Evolutionary conservation across 345 rosid species (phyloP).

Genomic region (Gossypium bickii): DNA sequence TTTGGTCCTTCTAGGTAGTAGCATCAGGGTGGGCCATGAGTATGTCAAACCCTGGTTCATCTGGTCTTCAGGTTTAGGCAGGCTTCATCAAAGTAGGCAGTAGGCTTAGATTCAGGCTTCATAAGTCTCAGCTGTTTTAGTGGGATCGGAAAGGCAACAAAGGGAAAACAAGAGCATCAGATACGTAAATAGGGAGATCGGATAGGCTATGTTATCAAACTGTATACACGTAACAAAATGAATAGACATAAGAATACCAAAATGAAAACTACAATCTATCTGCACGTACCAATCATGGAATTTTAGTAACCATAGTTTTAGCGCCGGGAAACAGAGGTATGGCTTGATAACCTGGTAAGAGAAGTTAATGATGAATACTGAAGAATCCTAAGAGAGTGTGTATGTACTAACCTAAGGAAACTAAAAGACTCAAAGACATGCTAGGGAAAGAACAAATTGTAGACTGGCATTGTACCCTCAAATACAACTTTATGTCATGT

Average conservation of each 20-base stretch:
- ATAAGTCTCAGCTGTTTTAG: conserved; percentile 77
- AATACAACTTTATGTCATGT: conserved; percentile 9
- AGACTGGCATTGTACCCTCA: not conserved
- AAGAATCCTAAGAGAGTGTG: conserved; percentile 18
- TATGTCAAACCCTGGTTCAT: conserved; percentile 68
- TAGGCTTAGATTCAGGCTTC: conserved; percentile 93
- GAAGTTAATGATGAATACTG: conserved; percentile 39
- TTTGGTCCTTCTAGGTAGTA: conserved; percentile 66
- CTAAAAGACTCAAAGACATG: conserved; percentile 5
- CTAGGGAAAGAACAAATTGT: not conserved
- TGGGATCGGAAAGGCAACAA: conserved; percentile 73
- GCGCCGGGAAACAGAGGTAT: conserved; percentile 70
- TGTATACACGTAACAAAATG: conserved; percentile 19
- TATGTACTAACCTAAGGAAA: not conserved
- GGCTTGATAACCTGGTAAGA: conserved; percentile 83
- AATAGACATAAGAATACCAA: conserved; percentile 14
- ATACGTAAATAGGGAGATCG: conserved; percentile 54
- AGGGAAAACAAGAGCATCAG: conserved; percentile 73
- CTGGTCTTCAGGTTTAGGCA: conserved; percentile 89
- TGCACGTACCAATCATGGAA: conserved; percentile 39
- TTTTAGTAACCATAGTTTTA: conserved; percentile 80
- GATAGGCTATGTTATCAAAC: conserved; percentile 51
- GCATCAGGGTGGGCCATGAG: conserved; percentile 76
- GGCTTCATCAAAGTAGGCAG: conserved; percentile 78
- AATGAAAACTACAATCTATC: conserved; percentile 39